Conservation (phyloP, 306 rosid genomes). For the Prunus fruticosa region DNA sequence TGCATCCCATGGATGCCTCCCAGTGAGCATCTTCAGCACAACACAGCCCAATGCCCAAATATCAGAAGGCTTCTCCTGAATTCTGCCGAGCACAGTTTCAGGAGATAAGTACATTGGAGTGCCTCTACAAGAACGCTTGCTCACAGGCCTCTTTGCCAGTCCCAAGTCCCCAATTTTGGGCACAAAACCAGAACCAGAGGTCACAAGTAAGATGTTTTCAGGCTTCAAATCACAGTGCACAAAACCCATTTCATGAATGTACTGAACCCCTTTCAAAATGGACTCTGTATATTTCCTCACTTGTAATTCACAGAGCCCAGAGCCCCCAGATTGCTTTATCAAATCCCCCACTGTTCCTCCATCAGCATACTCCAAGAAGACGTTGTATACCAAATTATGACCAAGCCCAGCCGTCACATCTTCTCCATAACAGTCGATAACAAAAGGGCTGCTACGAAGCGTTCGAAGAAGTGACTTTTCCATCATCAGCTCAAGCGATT, state of each 20-base stretch:
- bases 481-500: not conserved
- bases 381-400: not conserved
- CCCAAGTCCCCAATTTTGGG: slow-evolving; percentile 20
- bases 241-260: no score
- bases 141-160: not conserved
- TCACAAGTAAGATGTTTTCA: no score
- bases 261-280: no score
- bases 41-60: slow-evolving; percentile 26
- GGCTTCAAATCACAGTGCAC: no score
- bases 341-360: slow-evolving; percentile 7
- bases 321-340: not conserved
- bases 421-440: not conserved
- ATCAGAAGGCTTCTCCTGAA: slow-evolving; percentile 16
- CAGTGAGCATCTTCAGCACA: slow-evolving; percentile 4
- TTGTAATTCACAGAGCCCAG: not conserved
- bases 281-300: not conserved
- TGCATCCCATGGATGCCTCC: not conserved
- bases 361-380: slow-evolving; percentile 15
- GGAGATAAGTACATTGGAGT: slow-evolving; percentile 13
- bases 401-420: not conserved
- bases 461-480: not conserved
- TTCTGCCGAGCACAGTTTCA: not conserved
- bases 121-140: not conserved
- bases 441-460: not conserved
- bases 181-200: not conserved